Evolutionary conservation across 2,329 filamentous ascomycete genomes (phyloP), one percentile per base, ranked within the genome.

Genomic region (Ophiostoma sp.): DNA sequence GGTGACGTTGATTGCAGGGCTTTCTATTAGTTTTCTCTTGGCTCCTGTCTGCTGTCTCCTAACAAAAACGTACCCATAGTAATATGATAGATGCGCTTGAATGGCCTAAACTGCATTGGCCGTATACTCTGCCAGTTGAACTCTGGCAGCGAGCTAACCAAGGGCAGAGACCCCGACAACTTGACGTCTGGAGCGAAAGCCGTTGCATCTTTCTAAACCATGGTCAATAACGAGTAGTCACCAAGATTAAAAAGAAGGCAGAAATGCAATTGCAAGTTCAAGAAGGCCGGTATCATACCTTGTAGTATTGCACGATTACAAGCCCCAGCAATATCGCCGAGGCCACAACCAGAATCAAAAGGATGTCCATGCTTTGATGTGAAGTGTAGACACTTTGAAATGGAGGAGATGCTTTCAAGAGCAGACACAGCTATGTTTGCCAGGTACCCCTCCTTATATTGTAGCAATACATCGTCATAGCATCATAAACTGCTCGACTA

Each of bases 71-170:
- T 65, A 41, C 84, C 84, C 84, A 87, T 86, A 0, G 83, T 85
- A 71, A 86, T 85, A 73, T 86, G 78, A 73, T 85, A 86, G 2
- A 80, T 79, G 0, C 83, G 80, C 75, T 85, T 85, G 75, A 84
- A 86, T 0, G 83, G 83, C 1, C 84, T 78, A 48, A 83, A 78
- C 52, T 79, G 77, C 3, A 75, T 72, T 0, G 83, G 82, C 10
- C 78, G 75, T 1, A 76, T 77, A 1, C 74, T 71, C 52, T 78
- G 75, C 80, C 82, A 84, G 72, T 83, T 76, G 70, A 83, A 81
- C 4, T 76, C 73, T 0, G 72, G 60, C 54, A 62, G 48, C 54
- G 62, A 23, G 17, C 33, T 23, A 20, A 65, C 35, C 4, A 7
- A n/a, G 8, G 62, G 62, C 20, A 39, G 10, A 62, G 27, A 33